These are phyloP conservation scores for Heterobasidion occidentale DNA, from an alignment of 1,284 basidiomycete genomes.

Conservation along the genomic window DNA sequence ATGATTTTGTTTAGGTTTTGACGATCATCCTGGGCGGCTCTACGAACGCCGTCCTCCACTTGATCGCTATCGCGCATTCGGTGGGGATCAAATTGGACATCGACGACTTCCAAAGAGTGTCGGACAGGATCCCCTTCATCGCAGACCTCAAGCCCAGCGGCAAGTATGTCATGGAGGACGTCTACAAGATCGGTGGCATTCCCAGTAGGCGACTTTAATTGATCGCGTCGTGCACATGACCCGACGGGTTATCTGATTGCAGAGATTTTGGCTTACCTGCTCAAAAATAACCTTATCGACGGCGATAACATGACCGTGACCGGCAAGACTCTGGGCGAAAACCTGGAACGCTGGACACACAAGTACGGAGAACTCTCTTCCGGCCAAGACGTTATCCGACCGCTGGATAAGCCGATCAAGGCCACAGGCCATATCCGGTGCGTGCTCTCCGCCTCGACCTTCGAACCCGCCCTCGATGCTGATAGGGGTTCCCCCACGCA, in stretches of 20 bases:
- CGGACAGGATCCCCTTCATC: constrained; percentile 81
- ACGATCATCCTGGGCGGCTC: constrained; percentile 94
- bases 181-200: constrained; percentile 84
- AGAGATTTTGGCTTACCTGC: constrained; percentile 79
- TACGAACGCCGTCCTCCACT: constrained; percentile 87
- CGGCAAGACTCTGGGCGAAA: constrained; percentile 82
- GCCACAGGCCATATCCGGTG: constrained; percentile 81
- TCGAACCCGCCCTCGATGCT: background rate
- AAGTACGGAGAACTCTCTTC: constrained; percentile 67
- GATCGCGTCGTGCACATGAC: background rate
- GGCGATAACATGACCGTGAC: constrained; percentile 86
- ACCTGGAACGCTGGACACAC: constrained; percentile 78
- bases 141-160: constrained; percentile 89
- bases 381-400: constrained; percentile 76
- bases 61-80: constrained; percentile 86
- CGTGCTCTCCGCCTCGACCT: constrained; percentile 14
- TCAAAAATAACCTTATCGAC: constrained; percentile 79
- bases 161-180: constrained; percentile 87
- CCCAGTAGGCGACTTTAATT: constrained; percentile 50
- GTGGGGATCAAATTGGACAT: constrained; percentile 77
- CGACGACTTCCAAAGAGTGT: constrained; percentile 84
- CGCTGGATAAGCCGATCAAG: constrained; percentile 84
- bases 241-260: constrained; percentile 2
- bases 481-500: constrained; percentile 19
- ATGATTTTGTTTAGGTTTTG: constrained; percentile 49